Conservation (phyloP, 345 rosid genomes). For the Orychophragmus violaceus region DNA sequence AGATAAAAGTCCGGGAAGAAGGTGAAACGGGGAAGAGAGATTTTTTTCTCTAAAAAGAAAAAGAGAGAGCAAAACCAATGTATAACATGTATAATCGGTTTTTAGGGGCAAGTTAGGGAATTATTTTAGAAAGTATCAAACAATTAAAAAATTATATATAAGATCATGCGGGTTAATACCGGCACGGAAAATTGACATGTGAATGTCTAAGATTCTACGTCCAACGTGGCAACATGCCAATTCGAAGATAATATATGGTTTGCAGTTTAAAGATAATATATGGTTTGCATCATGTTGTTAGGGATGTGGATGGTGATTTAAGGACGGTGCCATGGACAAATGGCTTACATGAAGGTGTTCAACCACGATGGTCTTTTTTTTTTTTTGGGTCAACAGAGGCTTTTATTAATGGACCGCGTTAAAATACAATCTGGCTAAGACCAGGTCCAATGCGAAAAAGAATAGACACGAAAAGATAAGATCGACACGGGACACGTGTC, state of each 20-base stretch:
- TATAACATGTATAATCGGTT: no score
- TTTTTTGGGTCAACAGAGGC: no score
- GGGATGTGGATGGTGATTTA: background rate
- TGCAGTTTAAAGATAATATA: background rate
- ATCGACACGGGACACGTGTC: background rate
- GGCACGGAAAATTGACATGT: conserved; percentile 9
- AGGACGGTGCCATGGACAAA: background rate
- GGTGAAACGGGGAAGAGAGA: no score
- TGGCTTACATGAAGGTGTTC: background rate
- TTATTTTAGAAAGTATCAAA: background rate
- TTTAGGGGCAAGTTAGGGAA: no score
- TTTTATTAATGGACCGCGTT: no score
- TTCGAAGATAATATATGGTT: no score
- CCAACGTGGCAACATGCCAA: conserved; percentile 12
- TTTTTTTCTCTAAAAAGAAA: no score
- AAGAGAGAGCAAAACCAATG: no score
- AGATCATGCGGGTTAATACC: background rate
- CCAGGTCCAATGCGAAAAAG: background rate
- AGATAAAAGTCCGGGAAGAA: no score
- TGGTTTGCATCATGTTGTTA: background rate
- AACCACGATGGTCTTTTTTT: background rate
- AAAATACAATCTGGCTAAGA: no score
- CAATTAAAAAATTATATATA: no score
- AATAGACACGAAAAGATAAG: no score
- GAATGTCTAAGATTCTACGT: background rate